Percentiles rank a stretch among this genome's conserved stretches.
These are phyloP conservation scores for Fraxinus cuspidata DNA, from an alignment of 257 asterid genomes.

Conservation along the genomic window DNA sequence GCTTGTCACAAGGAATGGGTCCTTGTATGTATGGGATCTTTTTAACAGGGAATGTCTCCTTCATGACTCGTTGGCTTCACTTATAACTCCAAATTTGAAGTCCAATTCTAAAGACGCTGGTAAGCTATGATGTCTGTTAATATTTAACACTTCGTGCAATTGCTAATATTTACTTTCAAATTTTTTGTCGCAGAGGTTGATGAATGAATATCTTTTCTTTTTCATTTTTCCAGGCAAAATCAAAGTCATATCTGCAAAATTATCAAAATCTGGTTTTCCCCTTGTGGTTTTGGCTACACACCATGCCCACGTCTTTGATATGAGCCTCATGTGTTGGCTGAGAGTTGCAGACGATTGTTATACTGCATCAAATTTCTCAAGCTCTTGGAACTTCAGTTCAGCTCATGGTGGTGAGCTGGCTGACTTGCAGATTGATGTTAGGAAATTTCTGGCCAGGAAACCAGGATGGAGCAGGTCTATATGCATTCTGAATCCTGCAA, in stretches of 20 bases:
- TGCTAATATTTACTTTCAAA: not conserved
- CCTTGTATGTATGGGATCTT: conserved; percentile 89
- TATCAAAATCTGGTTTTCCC: conserved; percentile 86
- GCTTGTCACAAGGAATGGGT: conserved; percentile 81
- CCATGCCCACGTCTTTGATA: conserved; percentile 84
- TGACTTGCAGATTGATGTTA: conserved; percentile 80
- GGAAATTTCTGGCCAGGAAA: conserved; percentile 84
- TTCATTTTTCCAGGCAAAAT: conserved; percentile 55
- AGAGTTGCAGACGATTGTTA: conserved; percentile 96
- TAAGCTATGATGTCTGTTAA: conserved; percentile 12
- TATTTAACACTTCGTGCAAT: not conserved
- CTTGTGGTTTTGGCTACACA: conserved; percentile 90
- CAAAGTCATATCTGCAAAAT: conserved; percentile 87
- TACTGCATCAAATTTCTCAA: conserved; percentile 90
- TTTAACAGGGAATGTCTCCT: conserved; percentile 78
- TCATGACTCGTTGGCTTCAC: conserved; percentile 78
- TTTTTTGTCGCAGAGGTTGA: not conserved
- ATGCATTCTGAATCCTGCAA: conserved; percentile 12
- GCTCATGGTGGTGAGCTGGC: conserved; percentile 93
- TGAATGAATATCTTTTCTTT: not conserved
- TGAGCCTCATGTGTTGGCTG: conserved; percentile 87
- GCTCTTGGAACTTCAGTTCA: conserved; percentile 84
- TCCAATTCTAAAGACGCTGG: conserved; percentile 59
- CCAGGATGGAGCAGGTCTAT: conserved; percentile 97
- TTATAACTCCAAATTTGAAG: conserved; percentile 56